phyloP scores from a whole-genome alignment of 2,329 filamentous ascomycete species.

The Aspergillus vadensis region DNA sequence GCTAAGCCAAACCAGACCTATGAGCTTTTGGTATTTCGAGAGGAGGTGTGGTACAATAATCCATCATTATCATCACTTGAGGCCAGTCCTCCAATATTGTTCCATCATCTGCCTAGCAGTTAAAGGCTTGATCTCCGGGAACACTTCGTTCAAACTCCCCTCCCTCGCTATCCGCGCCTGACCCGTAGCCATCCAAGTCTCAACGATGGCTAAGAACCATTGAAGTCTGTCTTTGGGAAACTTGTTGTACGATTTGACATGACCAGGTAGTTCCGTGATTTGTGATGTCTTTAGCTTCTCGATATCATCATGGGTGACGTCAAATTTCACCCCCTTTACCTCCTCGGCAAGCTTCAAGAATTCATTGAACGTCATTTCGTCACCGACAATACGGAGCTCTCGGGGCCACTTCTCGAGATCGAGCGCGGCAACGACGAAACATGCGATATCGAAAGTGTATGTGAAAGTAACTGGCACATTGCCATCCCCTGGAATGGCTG shows the following conservation, averaged over 20 bases:
- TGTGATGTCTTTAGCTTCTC: conserved; percentile 32
- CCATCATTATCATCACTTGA: too few relatives aligned
- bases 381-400: conserved; percentile 23
- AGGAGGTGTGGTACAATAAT: too few relatives aligned
- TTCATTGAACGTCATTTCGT: conserved; percentile 29
- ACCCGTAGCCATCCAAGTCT: conserved; percentile 13
- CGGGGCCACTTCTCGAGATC: conserved; percentile 22
- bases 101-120: conserved; percentile 2
- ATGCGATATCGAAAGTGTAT: conserved; percentile 28
- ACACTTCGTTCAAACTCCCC: conserved; percentile 23
- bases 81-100: background rate
- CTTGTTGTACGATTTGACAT: conserved; percentile 22
- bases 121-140: conserved; percentile 24
- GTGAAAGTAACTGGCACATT: conserved; percentile 23
- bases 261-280: conserved; percentile 34
- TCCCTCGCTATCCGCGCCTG: background rate
- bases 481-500: conserved; percentile 27
- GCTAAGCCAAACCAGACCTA: too few relatives aligned
- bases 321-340: conserved; percentile 24
- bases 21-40: too few relatives aligned
- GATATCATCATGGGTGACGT: conserved; percentile 32
- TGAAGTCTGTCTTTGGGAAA: conserved; percentile 29
- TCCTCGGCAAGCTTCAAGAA: conserved; percentile 25
- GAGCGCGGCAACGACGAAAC: conserved; percentile 22
- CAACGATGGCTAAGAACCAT: conserved; percentile 22